These are phyloP conservation scores for Diaporthe aspalathi DNA, from an alignment of 2,329 filamentous ascomycete species.

Conservation along the genomic window DNA sequence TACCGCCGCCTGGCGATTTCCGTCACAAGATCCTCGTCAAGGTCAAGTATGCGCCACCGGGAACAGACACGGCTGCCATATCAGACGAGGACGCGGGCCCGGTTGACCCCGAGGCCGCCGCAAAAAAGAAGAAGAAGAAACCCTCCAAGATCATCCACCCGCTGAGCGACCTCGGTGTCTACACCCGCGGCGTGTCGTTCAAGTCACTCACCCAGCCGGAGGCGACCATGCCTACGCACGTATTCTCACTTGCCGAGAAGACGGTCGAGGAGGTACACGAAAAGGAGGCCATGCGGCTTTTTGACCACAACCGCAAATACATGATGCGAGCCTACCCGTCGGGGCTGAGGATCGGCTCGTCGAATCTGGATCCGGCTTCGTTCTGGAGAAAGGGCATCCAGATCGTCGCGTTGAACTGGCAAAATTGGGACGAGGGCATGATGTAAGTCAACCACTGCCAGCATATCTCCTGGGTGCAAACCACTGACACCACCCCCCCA, in stretches of 20 bases:
- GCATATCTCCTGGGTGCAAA: neutral
- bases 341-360: constrained; percentile 82
- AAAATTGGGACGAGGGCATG: constrained; percentile 89
- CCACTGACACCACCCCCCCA: neutral
- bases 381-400: constrained; percentile 93
- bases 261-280: constrained; percentile 71
- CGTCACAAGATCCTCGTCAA: constrained; percentile 85
- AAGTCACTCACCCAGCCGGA: constrained; percentile 80
- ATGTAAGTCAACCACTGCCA: constrained; percentile 63
- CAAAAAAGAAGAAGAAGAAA: constrained; percentile 59
- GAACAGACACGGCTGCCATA: constrained; percentile 44
- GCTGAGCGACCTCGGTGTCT: constrained; percentile 81
- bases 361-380: constrained; percentile 84
- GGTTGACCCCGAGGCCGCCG: constrained; percentile 56
- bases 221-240: constrained; percentile 72
- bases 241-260: constrained; percentile 75
- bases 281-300: constrained; percentile 65
- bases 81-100: constrained; percentile 48
- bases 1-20: constrained; percentile 78
- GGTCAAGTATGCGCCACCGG: constrained; percentile 74
- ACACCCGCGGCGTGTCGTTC: constrained; percentile 86
- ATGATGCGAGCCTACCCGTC: constrained; percentile 92
- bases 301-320: constrained; percentile 83
- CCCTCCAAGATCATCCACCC: constrained; percentile 75
- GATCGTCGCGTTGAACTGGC: constrained; percentile 94